Evolutionary conservation across 192 early-diverging fungal genomes (phyloP), one percentile per base, ranked within the genome.

Genomic region (Coemansia asiatica): DNA sequence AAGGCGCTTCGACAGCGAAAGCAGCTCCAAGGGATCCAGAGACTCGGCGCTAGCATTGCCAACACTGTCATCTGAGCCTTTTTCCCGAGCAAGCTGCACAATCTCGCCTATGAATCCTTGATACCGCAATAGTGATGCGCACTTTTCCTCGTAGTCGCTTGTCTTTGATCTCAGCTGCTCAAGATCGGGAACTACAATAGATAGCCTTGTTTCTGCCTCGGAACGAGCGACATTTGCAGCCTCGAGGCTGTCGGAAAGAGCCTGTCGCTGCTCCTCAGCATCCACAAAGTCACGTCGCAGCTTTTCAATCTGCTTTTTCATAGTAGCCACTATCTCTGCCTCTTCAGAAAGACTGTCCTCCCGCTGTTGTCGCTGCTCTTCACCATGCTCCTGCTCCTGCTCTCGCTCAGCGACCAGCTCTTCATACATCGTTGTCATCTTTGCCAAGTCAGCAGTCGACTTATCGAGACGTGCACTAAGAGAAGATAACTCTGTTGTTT

Each of bases 151-250:
- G 35, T 70, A 70, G 21, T 78, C 82, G 1, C 61, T 69, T 0
- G 71, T 60, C 25, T 58, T 79, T 22, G 76, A 56, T 29, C 83
- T 72, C 22, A 85, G 36, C 8, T 74, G 75, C 33, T 74, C 70
- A 0, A 87, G 40, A 21, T 66, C 72, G 19, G 23, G 33, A 25
- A 76, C 75, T 4, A 79, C 61, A 0, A 47, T 66, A 1, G 56
- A 19, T 1, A 75, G 55, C 49, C 66, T 76, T 38, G 71, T 47
- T 29, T 75, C 74, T 2, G 84, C 72, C 4, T 50, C 53, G 1
- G 63, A 33, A 21, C 60, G 55, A 25, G 55, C 51, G 13, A 23
- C 22, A 8, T 23, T 21, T 19, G 63, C 56, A 15, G 54, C 53
- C 13, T 67, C 59, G 19, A 69, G 50, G 2, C 56, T 21, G 12